A percentile compares a stretch with the other conserved stretches of the same genome.
These are phyloP conservation scores for Penicillium sp. DNA, from an alignment of 2,329 filamentous ascomycete species.

Conservation along the genomic window DNA sequence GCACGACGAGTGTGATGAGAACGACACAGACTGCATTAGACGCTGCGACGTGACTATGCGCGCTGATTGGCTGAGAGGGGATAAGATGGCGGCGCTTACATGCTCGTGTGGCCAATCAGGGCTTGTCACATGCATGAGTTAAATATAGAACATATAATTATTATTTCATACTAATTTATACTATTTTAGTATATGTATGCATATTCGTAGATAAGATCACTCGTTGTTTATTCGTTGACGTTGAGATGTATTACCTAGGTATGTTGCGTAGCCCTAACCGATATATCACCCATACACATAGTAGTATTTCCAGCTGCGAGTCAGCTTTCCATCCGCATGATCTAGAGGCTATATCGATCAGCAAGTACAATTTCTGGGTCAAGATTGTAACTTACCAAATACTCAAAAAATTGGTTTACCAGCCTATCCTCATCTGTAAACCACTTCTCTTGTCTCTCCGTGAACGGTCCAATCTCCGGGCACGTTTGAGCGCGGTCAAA, in stretches of 20 bases:
- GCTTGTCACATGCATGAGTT: not conserved
- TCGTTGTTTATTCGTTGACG: too few species aligned
- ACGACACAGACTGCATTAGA: slow-evolving; percentile 12
- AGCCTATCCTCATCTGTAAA: slow-evolving; percentile 15
- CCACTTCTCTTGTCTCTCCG: slow-evolving; percentile 13
- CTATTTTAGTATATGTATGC: not conserved
- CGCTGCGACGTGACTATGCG: not conserved
- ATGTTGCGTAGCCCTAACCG: too few species aligned
- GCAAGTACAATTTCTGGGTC: not conserved
- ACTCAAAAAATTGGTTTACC: slow-evolving; percentile 17
- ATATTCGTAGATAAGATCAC: too few species aligned
- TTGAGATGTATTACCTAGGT: too few species aligned
- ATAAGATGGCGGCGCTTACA: slow-evolving; percentile 1
- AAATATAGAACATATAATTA: too few species aligned
- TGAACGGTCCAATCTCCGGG: not conserved
- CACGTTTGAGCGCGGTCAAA: slow-evolving; percentile 19
- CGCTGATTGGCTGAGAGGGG: slow-evolving; percentile 2
- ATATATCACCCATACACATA: not conserved
- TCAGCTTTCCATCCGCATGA: not conserved
- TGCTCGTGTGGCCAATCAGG: slow-evolving; percentile 6
- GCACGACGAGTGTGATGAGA: slow-evolving; percentile 1
- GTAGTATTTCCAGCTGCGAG: not conserved
- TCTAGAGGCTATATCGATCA: not conserved
- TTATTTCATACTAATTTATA: too few species aligned
- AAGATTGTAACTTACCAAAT: slow-evolving; percentile 14